Evolutionary conservation across 192 early-diverging fungal species (phyloP).

Genomic region (Globomyces pollinis-pini): DNA sequence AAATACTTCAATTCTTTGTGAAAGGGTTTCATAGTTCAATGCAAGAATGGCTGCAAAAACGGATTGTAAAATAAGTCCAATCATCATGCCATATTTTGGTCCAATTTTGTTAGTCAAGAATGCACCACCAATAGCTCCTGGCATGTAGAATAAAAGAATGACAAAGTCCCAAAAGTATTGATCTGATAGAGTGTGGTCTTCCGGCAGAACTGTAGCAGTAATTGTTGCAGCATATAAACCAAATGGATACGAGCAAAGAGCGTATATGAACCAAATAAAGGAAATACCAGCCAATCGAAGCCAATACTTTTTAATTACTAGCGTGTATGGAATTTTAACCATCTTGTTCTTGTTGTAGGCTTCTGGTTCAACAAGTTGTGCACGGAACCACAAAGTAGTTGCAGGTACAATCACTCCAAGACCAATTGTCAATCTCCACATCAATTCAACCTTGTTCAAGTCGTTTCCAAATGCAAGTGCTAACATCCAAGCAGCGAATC

Average conservation of each 20-base stretch:
- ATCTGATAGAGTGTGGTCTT: neutral
- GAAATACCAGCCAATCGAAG: neutral
- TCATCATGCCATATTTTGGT: neutral
- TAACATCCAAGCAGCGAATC: slow-evolving; percentile 1
- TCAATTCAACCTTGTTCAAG: neutral
- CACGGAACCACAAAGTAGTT: neutral
- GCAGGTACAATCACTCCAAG: neutral
- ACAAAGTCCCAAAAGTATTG: slow-evolving; percentile 15
- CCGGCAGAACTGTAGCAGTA: too few relatives aligned
- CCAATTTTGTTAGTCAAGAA: slow-evolving; percentile 7
- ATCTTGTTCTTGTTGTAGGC: neutral
- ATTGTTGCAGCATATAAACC: slow-evolving; percentile 11
- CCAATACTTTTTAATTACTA: slow-evolving; percentile 11
- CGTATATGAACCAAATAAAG: slow-evolving; percentile 17
- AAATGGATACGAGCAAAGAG: slow-evolving; percentile 8
- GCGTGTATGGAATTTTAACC: neutral
- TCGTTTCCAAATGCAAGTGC: neutral
- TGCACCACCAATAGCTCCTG: slow-evolving; percentile 9
- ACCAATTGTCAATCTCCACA: neutral
- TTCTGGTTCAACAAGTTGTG: slow-evolving; percentile 1
- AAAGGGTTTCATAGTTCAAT: neutral
- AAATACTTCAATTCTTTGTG: slow-evolving; percentile 1
- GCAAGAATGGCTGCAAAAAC: slow-evolving; percentile 5
- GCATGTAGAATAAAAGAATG: slow-evolving; percentile 13
- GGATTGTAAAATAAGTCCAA: slow-evolving; percentile 11